Evolutionary conservation across 73 alveolate genomes (phyloP).

Genomic region (Stentor coeruleus): DNA sequence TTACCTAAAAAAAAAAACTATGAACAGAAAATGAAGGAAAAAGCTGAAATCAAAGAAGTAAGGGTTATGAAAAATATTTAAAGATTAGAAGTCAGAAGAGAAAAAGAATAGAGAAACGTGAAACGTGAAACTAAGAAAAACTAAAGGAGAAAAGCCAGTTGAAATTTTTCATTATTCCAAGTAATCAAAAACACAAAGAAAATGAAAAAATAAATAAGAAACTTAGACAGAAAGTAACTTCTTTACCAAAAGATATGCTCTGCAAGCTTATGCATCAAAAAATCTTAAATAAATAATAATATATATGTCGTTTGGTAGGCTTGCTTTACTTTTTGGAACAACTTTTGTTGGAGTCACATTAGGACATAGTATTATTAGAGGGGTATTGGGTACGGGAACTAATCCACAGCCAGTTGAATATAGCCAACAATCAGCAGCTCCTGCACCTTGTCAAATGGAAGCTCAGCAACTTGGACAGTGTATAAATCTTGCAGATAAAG

Average conservation of each 20-base stretch:
- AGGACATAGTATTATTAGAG: background rate
- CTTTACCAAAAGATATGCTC: background rate
- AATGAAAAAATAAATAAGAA: background rate
- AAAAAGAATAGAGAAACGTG: background rate
- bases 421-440: too few species aligned
- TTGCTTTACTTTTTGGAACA: background rate
- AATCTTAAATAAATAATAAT: too few species aligned
- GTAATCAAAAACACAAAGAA: background rate
- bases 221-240: background rate
- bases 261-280: slow-evolving; percentile 19
- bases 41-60: slow-evolving; percentile 9
- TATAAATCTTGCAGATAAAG: background rate
- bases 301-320: background rate
- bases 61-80: background rate
- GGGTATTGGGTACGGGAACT: background rate
- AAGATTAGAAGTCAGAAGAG: background rate
- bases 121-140: background rate
- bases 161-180: background rate
- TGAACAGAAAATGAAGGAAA: slow-evolving; percentile 21
- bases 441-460: background rate
- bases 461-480: background rate
- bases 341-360: background rate
- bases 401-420: background rate
- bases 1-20: background rate
- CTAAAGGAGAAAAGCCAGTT: background rate